Conservation (phyloP, 805 yeast species). For the Candida xyloterini region DNA sequence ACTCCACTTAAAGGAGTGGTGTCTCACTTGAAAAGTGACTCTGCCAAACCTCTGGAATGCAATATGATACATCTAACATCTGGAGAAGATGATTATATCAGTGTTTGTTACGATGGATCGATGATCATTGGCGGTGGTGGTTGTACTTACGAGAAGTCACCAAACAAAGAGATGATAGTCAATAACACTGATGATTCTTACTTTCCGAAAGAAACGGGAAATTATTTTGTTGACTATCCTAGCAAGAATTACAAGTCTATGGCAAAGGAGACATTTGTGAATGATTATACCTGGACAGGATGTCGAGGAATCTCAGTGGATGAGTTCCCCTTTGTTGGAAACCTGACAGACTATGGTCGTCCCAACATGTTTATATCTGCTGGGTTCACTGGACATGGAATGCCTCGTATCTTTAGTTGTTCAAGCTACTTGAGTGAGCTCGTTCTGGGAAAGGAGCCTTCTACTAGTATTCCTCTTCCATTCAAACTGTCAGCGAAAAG, state of each 20-base stretch:
- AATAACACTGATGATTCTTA: conserved; percentile 35
- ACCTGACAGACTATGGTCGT: conserved; percentile 27
- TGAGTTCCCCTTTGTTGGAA: conserved; percentile 43
- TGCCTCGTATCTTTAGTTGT: conserved; percentile 44
- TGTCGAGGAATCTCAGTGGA: conserved; percentile 45
- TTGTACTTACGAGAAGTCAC: background rate
- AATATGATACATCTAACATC: conserved; percentile 22
- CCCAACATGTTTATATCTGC: conserved; percentile 38
- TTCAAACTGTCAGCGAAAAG: background rate
- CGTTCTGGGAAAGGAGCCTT: conserved; percentile 9
- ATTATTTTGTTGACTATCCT: conserved; percentile 31
- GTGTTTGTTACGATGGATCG: conserved; percentile 36
- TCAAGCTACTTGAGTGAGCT: conserved; percentile 38
- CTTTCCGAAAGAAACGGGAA: conserved; percentile 23
- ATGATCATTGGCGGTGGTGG: conserved; percentile 36
- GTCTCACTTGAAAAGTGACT: conserved; percentile 25
- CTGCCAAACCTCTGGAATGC: conserved; percentile 5
- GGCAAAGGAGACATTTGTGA: conserved; percentile 27
- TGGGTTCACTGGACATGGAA: conserved; percentile 52
- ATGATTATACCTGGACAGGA: conserved; percentile 42
- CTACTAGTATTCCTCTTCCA: conserved; percentile 1
- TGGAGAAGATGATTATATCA: conserved; percentile 30
- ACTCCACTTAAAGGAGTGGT: conserved; percentile 36
- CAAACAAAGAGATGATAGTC: conserved; percentile 14
- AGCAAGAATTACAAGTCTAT: conserved; percentile 23